Percentiles rank a stretch among this genome's conserved stretches.
These are phyloP conservation scores for Chytriomyces hyalinus DNA, from an alignment of 192 early-diverging fungal species.

Conservation along the genomic window DNA sequence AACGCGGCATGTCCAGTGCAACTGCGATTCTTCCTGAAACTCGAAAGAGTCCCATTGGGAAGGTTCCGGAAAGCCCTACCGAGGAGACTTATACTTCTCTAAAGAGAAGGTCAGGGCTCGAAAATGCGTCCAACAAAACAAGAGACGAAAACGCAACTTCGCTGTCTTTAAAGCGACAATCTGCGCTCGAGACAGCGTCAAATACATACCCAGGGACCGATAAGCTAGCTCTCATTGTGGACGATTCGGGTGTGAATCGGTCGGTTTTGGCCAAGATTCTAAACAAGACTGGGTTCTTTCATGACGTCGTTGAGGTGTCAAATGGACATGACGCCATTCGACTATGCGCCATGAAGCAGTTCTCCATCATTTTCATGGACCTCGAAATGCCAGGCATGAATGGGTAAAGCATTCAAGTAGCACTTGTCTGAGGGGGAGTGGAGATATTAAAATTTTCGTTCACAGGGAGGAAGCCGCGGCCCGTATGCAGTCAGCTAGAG, in stretches of 20 bases:
- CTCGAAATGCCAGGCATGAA: slow-evolving; percentile 48
- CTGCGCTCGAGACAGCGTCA: too few relatives aligned
- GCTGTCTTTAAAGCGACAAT: too few relatives aligned
- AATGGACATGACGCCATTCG: slow-evolving; percentile 40
- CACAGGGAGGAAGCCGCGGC: slow-evolving; percentile 36
- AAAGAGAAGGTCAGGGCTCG: too few relatives aligned
- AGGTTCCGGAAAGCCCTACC: too few relatives aligned
- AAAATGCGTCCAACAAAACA: too few relatives aligned
- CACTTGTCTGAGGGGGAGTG: background rate
- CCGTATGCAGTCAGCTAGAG: slow-evolving; percentile 24
- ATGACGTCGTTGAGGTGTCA: slow-evolving; percentile 30
- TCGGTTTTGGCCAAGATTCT: slow-evolving; percentile 29
- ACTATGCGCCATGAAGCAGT: slow-evolving; percentile 30
- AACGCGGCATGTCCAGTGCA: too few relatives aligned
- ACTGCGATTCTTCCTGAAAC: too few relatives aligned
- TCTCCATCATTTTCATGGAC: slow-evolving; percentile 44
- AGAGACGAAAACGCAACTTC: too few relatives aligned
- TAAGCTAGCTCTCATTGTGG: slow-evolving; percentile 23
- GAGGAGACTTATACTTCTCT: too few relatives aligned
- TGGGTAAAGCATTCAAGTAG: slow-evolving; percentile 22
- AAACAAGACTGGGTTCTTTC: slow-evolving; percentile 3
- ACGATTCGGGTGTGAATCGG: slow-evolving; percentile 36
- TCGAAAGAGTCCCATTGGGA: too few relatives aligned
- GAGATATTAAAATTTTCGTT: background rate
- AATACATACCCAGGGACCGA: too few relatives aligned